Conservation (phyloP, 1,284 basidiomycete species). For the Trichosporon sp. region DNA sequence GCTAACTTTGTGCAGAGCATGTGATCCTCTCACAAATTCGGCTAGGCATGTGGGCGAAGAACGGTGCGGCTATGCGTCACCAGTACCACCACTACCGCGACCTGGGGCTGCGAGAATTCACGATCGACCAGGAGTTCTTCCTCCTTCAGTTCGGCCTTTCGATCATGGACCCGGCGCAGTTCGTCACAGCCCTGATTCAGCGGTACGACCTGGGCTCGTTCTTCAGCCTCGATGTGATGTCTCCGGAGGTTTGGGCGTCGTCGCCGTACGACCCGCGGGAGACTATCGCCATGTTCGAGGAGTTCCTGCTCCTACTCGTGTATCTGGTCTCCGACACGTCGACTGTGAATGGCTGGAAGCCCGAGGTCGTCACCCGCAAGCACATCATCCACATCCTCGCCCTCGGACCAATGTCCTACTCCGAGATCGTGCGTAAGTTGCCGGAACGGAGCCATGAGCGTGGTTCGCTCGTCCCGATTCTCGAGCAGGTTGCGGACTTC, state of each 20-base stretch:
- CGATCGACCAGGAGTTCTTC: conserved; percentile 95
- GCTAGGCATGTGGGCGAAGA: conserved; percentile 94
- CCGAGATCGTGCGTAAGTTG: conserved; percentile 85
- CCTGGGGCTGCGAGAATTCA: conserved; percentile 88
- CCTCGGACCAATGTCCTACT: conserved; percentile 81
- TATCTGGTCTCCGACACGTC: conserved; percentile 79
- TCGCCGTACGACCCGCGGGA: conserved; percentile 35
- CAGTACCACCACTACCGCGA: conserved; percentile 97
- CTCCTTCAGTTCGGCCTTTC: conserved; percentile 81
- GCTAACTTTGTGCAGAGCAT: conserved; percentile 28
- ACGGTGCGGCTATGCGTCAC: conserved; percentile 90
- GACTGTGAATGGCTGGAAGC: conserved; percentile 66
- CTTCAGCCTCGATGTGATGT: conserved; percentile 59
- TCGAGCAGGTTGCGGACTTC: conserved; percentile 77
- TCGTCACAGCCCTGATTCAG: conserved; percentile 82
- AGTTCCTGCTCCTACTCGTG: conserved; percentile 82
- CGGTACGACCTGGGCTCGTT: conserved; percentile 77
- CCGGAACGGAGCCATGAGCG: conserved; percentile 87
- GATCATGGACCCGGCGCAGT: conserved; percentile 70
- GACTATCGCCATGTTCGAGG: conserved; percentile 81
- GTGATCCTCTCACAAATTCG: conserved; percentile 81
- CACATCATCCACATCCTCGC: conserved; percentile 90
- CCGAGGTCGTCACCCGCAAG: conserved; percentile 65
- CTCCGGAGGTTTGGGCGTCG: conserved; percentile 27
- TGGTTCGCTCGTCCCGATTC: conserved; percentile 72